Conservation (phyloP, 768 basidiomycete genomes). For the Pholiota conissans region DNA sequence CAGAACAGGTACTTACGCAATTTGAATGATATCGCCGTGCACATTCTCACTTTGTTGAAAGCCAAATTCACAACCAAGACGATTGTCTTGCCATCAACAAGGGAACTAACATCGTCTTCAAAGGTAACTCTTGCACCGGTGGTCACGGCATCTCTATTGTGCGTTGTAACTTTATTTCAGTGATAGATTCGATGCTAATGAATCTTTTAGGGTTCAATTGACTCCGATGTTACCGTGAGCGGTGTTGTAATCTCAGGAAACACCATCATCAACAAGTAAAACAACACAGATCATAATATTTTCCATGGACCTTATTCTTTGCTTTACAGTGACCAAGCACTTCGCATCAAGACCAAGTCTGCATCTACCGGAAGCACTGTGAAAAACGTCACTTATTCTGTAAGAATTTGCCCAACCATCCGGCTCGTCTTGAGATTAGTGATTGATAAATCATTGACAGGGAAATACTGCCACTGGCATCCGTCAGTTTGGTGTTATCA, state of each 20-base stretch:
- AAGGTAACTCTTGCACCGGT: slow-evolving; percentile 50
- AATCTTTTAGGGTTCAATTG: slow-evolving; percentile 50
- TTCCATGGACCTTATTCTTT: background rate
- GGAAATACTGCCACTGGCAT: slow-evolving; percentile 55
- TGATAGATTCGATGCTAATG: background rate
- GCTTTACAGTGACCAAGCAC: slow-evolving; percentile 43
- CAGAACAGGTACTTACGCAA: slow-evolving; percentile 36
- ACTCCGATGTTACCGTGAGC: slow-evolving; percentile 44
- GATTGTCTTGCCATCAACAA: slow-evolving; percentile 61
- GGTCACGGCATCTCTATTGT: slow-evolving; percentile 70
- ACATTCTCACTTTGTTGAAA: slow-evolving; percentile 4
- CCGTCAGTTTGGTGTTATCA: slow-evolving; percentile 53
- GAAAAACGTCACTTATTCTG: slow-evolving; percentile 43
- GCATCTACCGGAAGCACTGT: slow-evolving; percentile 47
- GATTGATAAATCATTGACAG: slow-evolving; percentile 21
- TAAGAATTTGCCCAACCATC: too few relatives aligned
- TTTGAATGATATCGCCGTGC: background rate
- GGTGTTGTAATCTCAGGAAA: slow-evolving; percentile 46
- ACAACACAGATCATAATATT: too few relatives aligned
- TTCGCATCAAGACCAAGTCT: slow-evolving; percentile 52
- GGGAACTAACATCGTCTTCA: slow-evolving; percentile 46
- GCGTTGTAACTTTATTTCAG: background rate
- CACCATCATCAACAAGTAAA: slow-evolving; percentile 54
- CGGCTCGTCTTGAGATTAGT: too few relatives aligned
- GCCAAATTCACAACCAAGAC: slow-evolving; percentile 45